phyloP scores from a whole-genome alignment of 2,329 filamentous ascomycete genomes.

The Emydomyces testavorans region DNA sequence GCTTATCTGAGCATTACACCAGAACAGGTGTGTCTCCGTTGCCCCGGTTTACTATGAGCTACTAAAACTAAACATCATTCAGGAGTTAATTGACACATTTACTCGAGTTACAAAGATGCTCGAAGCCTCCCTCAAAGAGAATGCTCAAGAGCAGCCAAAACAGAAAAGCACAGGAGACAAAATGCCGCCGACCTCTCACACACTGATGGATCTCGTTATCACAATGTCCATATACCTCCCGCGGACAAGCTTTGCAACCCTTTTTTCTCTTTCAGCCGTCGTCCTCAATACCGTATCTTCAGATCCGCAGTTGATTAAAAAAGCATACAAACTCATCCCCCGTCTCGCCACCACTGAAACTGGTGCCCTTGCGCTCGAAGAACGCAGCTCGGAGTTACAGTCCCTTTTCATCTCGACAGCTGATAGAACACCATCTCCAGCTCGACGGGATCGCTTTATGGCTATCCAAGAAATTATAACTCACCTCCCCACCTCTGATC shows the following conservation, averaged over 20 bases:
- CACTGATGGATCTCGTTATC: conserved; percentile 91
- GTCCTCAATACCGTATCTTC: conserved; percentile 57
- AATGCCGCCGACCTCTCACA: conserved; percentile 88
- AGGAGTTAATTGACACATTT: conserved; percentile 79
- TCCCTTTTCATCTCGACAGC: conserved; percentile 65
- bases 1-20: conserved; percentile 84
- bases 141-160: conserved; percentile 52
- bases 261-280: conserved; percentile 77
- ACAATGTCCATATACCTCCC: conserved; percentile 92
- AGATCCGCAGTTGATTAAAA: conserved; percentile 93
- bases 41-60: neutral
- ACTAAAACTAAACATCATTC: conserved; percentile 15
- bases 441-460: conserved; percentile 71
- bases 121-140: conserved; percentile 58
- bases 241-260: conserved; percentile 65
- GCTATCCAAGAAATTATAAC: conserved; percentile 72
- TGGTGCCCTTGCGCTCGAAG: conserved; percentile 62
- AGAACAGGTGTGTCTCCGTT: conserved; percentile 35
- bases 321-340: conserved; percentile 95
- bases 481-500: conserved; percentile 60
- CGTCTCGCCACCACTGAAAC: conserved; percentile 70
- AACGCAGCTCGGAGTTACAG: conserved; percentile 69
- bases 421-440: conserved; percentile 76
- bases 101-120: conserved; percentile 76
- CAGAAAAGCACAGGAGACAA: conserved; percentile 52